Evolutionary conservation across 192 early-diverging fungal genomes (phyloP).

Genomic region (Dissophora ornata): DNA sequence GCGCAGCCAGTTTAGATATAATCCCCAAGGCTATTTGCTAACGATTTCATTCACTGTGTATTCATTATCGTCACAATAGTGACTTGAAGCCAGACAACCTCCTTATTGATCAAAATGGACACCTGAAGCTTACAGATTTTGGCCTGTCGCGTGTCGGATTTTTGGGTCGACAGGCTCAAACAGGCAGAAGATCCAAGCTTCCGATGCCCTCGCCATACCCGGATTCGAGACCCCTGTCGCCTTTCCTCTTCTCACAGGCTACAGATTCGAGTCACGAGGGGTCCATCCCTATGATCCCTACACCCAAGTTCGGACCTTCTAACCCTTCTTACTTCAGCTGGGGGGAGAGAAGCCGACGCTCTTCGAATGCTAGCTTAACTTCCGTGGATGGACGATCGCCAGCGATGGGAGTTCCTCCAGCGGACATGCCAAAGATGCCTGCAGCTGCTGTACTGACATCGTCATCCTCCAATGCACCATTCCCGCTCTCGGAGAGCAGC

Average conservation of each 20-base stretch:
- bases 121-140: conserved; percentile 91
- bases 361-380: conserved; percentile 57
- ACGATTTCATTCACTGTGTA: not conserved
- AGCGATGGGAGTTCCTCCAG: conserved; percentile 22
- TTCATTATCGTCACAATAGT: conserved; percentile 53
- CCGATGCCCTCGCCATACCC: conserved; percentile 37
- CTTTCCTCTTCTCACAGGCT: conserved; percentile 38
- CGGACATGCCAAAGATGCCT: conserved; percentile 42
- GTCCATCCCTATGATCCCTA: conserved; percentile 50
- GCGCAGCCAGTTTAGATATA: not conserved
- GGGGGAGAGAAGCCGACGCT: conserved; percentile 59
- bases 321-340: conserved; percentile 48
- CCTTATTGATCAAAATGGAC: conserved; percentile 85
- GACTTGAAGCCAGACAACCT: conserved; percentile 91
- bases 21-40: too few species aligned
- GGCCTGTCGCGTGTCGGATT: conserved; percentile 87
- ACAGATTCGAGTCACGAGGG: conserved; percentile 28
- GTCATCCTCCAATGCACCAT: conserved; percentile 36
- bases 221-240: conserved; percentile 47
- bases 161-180: conserved; percentile 77
- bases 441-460: conserved; percentile 39
- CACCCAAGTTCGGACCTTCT: conserved; percentile 44
- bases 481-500: conserved; percentile 50
- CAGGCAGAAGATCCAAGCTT: conserved; percentile 49
- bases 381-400: conserved; percentile 52